A percentile compares a stretch with the other conserved stretches of the same genome.
Evolutionary conservation across 495 filamentous ascomycete genomes (phyloP).

Genomic region (Hyaloscypha finlandica): DNA sequence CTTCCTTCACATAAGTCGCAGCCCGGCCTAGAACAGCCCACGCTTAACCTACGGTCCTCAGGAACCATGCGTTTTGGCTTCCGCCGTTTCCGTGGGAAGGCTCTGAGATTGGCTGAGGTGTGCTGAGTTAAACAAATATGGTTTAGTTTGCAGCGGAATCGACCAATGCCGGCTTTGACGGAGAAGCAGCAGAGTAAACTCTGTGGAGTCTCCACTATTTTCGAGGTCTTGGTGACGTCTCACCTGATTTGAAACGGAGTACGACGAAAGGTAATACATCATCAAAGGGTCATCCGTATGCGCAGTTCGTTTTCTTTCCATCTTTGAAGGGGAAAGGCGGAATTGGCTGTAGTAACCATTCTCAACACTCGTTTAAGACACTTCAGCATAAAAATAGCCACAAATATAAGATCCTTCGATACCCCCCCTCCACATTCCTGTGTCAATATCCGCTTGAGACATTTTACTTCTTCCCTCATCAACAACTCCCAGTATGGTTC

Average conservation of each 20-base stretch:
- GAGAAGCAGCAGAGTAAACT: neutral
- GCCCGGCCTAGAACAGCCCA: neutral
- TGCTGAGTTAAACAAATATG: neutral
- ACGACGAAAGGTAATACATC: neutral
- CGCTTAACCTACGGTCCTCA: neutral
- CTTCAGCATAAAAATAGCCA: too few relatives aligned
- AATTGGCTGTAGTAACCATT: too few relatives aligned
- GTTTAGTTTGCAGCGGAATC: neutral
- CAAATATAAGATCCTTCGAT: too few relatives aligned
- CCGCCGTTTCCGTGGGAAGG: neutral
- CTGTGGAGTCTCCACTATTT: neutral
- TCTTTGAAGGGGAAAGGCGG: neutral
- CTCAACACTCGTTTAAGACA: too few relatives aligned
- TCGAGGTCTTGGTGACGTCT: slow-evolving; percentile 1
- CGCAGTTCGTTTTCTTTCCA: neutral
- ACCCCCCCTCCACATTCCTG: too few relatives aligned
- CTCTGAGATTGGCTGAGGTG: neutral
- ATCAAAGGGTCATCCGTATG: neutral
- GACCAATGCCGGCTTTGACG: neutral
- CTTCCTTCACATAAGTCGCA: neutral
- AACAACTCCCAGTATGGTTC: neutral
- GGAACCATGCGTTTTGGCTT: neutral
- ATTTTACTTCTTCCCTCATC: neutral
- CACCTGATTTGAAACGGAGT: neutral
- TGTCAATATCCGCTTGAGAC: neutral